Evolutionary conservation across 2,329 filamentous ascomycete genomes (phyloP), one percentile per base, ranked within the genome.

Genomic region (Microcyclospora tardicrescens): DNA sequence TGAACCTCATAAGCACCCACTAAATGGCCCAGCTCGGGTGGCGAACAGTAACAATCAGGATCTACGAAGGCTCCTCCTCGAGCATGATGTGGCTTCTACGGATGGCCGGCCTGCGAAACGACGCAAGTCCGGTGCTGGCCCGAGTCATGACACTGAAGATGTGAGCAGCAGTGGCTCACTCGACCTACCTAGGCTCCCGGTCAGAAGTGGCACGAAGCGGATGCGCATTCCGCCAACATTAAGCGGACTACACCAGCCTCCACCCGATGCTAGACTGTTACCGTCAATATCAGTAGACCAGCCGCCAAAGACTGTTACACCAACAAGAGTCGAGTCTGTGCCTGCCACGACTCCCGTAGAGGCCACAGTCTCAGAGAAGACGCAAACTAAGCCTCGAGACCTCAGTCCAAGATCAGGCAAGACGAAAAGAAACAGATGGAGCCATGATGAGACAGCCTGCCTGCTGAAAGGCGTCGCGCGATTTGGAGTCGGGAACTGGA

Each of bases 401-500:
- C 19, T 8, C 19, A 24, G 19, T 24, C 19, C 19, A 8, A 24
- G 19, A 24, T 8, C 19, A 24, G 19, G 19, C 24, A 44, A 45
- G 35, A 33, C 43, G 6, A 47, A 50, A 34, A 52, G 56, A 8
- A 75, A 71, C 39, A 71, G 67, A 44, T 80, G 76, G 76, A 71
- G 70, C 1, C 69, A 77, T n/a, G 62, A 74, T 44, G 76, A 80
- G 54, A 79, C 75, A 1, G 64, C 62, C 19, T 64, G 71, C 45
- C 54, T 80, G 16, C 59, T 79, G 10, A 61, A 67, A 40, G 76
- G 76, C 0, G 75, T 78, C 8, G 65, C 69, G 29, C 70, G 66
- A 44, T 77, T 73, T 48, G 76, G 75, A 2, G 72, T 78, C 43
- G 76, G 76, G 2, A 76, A 68, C 44, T 80, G 76, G 76, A 79